Conservation (phyloP, 2,329 filamentous ascomycete species). For the Kalmusia sp. region DNA sequence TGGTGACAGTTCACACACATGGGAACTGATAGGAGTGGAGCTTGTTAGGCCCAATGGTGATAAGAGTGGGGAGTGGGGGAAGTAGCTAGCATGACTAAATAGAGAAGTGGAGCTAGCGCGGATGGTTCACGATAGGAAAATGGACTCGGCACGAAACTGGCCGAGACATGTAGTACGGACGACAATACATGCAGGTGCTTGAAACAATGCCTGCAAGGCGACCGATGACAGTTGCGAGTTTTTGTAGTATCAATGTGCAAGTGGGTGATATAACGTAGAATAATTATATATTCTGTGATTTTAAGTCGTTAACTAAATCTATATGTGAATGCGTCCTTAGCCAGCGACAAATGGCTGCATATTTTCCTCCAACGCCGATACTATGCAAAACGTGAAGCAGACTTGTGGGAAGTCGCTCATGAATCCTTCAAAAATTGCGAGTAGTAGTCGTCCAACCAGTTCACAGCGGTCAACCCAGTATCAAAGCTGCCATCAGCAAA, state of each 20-base stretch:
- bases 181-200: too few species aligned
- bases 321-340: background rate
- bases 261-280: background rate
- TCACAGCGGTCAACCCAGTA: conserved; percentile 42
- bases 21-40: background rate
- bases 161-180: too few species aligned
- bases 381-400: background rate
- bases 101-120: background rate
- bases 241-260: too few species aligned
- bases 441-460: conserved; percentile 62
- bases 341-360: background rate
- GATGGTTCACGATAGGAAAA: background rate
- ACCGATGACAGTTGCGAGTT: too few species aligned
- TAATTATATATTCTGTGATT: background rate
- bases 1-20: too few species aligned
- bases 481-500: conserved; percentile 44
- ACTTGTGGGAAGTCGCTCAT: conserved; percentile 5
- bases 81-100: background rate
- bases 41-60: background rate
- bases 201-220: too few species aligned
- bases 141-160: too few species aligned
- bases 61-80: conserved; percentile 4
- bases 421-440: conserved; percentile 51
- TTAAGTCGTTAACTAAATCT: background rate
- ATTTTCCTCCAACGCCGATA: background rate